Evolutionary conservation across 225 moss, liverwort and hornwort genomes (phyloP).

Genomic region (Asterella californica): DNA sequence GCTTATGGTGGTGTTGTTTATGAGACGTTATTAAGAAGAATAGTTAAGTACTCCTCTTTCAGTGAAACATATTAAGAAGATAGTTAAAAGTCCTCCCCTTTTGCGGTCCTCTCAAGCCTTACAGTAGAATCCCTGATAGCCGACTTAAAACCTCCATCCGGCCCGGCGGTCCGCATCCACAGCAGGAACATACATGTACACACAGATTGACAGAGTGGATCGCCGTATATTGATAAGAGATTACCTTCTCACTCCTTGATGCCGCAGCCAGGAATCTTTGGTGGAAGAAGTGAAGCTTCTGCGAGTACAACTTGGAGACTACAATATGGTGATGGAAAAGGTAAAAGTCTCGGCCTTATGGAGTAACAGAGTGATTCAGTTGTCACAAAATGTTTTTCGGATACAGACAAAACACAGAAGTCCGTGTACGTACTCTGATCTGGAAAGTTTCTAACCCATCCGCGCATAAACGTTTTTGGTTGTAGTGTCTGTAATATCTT

Average conservation of each 20-base stretch:
- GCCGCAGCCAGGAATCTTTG: conserved; percentile 49
- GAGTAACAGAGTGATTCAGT: no score
- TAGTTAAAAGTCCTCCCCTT: not conserved
- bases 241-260: conserved; percentile 13
- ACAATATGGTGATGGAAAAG: conserved; percentile 61
- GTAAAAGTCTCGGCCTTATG: conserved; percentile 22
- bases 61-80: not conserved
- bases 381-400: no score
- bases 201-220: not conserved
- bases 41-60: no score
- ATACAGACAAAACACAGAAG: no score
- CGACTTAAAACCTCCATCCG: not conserved
- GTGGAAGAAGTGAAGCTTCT: conserved; percentile 47
- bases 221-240: not conserved
- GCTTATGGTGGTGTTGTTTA: not conserved
- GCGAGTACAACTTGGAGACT: conserved; percentile 53
- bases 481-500: no score
- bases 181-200: not conserved
- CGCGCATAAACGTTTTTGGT: no score
- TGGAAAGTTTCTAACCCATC: no score
- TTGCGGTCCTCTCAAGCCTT: not conserved
- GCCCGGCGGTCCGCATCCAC: not conserved
- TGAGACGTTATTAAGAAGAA: no score
- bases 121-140: not conserved
- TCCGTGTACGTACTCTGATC: no score